Conservation (phyloP, 2,329 filamentous ascomycete species). For the Apiospora phragmitis region DNA sequence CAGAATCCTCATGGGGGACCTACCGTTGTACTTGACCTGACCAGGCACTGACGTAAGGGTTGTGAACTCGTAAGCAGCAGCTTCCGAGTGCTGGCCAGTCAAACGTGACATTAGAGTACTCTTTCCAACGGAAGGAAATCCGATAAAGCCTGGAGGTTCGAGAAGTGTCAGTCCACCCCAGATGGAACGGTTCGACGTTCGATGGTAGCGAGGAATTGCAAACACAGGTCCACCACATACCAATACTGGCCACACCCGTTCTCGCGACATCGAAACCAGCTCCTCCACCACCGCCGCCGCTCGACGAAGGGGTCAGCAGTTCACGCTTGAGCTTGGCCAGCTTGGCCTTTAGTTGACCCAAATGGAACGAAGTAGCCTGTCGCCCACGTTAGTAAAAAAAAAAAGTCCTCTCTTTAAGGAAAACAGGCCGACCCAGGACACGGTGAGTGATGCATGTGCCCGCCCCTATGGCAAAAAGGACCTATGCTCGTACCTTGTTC, state of each 20-base stretch:
- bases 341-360: constrained; percentile 97
- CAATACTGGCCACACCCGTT: constrained; percentile 94
- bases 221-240: not conserved
- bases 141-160: constrained; percentile 70
- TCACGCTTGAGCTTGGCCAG: constrained; percentile 97
- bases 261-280: constrained; percentile 95
- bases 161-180: not conserved
- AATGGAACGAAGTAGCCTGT: constrained; percentile 78
- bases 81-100: constrained; percentile 96
- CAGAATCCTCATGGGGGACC: constrained; percentile 1
- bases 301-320: constrained; percentile 77
- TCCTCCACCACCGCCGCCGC: constrained; percentile 80
- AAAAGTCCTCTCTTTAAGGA: not conserved
- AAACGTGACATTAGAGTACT: constrained; percentile 94
- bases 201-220: no score
- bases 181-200: not conserved
- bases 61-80: constrained; percentile 97
- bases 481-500: constrained; percentile 63
- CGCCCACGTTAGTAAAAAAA: not conserved
- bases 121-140: constrained; percentile 97
- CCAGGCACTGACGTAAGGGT: constrained; percentile 96
- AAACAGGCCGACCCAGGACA: not conserved
- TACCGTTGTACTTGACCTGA: constrained; percentile 90
- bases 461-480: not conserved
- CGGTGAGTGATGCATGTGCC: no score